phyloP scores from a whole-genome alignment of 345 rosid species.

The Aegle marmelos region DNA sequence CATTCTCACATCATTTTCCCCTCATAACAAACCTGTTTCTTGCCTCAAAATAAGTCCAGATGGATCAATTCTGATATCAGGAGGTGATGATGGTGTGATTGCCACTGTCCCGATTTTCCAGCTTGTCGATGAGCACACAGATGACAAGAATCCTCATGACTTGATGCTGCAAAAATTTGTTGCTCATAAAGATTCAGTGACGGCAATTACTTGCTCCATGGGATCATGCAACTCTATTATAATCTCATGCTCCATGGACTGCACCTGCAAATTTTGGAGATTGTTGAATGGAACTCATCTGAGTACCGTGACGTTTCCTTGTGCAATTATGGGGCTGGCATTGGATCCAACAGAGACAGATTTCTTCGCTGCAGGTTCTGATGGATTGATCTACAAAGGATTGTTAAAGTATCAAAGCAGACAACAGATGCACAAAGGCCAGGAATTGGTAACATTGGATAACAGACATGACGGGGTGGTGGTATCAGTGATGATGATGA shows the following conservation, averaged over 20 bases:
- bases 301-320: conserved; percentile 31
- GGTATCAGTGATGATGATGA: conserved; percentile 27
- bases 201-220: conserved; percentile 18
- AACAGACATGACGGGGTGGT: conserved; percentile 29
- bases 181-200: conserved; percentile 43
- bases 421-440: background rate
- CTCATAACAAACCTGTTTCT: conserved; percentile 40
- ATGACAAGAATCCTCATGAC: background rate
- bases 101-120: conserved; percentile 30
- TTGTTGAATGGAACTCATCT: conserved; percentile 23
- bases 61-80: conserved; percentile 42
- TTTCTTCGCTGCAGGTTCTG: conserved; percentile 40
- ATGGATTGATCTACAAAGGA: conserved; percentile 39
- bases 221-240: conserved; percentile 15
- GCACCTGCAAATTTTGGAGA: conserved; percentile 39
- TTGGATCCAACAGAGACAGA: conserved; percentile 25
- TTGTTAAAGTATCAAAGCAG: conserved; percentile 11
- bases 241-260: conserved; percentile 40
- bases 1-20: conserved; percentile 27
- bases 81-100: conserved; percentile 42
- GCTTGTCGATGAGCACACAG: conserved; percentile 18
- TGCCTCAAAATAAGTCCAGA: conserved; percentile 35
- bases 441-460: conserved; percentile 9
- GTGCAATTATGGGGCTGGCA: conserved; percentile 25
- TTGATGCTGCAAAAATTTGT: conserved; percentile 19